Base-by-base conservation (phyloP, 495 filamentous ascomycete species). In the Penicillium desertorum region DNA sequence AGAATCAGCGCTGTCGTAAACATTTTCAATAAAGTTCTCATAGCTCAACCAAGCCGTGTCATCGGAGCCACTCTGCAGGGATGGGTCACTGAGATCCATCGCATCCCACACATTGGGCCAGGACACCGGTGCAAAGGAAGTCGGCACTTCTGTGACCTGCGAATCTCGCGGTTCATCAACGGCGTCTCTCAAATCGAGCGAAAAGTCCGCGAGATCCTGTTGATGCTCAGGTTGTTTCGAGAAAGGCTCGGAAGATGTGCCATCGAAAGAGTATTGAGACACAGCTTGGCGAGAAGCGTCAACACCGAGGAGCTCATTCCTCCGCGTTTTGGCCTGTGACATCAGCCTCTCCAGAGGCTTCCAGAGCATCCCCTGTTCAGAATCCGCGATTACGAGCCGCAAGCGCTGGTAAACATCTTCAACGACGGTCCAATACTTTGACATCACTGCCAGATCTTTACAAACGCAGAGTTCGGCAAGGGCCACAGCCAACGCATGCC, bases 401-500 rank as follows among this genome's bases (percentile, higher is more conserved):
- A 79, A 77, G 27, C 69, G 68, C 44, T 81, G 75, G 60, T 85
- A 88, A 12, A 80, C 77, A 2, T 74, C 63, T 36, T 88, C 83
- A 3, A 96, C 73, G 0, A 87, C 84, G 1, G 71, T 64, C 91
- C 92, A 96, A 12, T 85, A 89, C 5, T 86, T 80, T 45, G 89
- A 85, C 19, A 88, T 84, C 16, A 85, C 59, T 63, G 79, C 78
- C 5, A 82, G 71, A 34, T 77, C 82, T 32, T 84, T 81, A 44
- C 88, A 83, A 45, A 85, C 80, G 61, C 86, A 86, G 4, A 93
- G 78, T 60, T 96, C 92, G 1, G 88, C 81, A 9, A 96, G 71
- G 34, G 74, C 72, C 17, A 79, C 72, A 12, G 73, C 76, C 2
- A 81, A 64, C 1, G 69, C 69, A 51, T 81, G 77, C 78, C 78